Base-by-base conservation (phyloP, 768 basidiomycete species). In the Mycena metata region DNA sequence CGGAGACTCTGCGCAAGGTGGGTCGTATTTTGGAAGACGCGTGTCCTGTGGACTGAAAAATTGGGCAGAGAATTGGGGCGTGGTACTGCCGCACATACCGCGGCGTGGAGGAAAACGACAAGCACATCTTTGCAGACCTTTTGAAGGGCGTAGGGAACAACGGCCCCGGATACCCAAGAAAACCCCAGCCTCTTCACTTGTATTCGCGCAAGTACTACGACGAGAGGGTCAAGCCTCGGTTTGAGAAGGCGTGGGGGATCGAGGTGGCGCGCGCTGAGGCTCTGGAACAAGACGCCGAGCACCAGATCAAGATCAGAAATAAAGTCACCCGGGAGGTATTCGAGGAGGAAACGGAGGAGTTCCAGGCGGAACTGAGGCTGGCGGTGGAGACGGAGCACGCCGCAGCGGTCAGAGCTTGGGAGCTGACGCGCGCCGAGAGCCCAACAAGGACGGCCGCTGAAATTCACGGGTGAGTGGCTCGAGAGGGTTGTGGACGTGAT, bases 121-220 rank as follows among this genome's bases (percentile, higher is more conserved):
- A 58, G 56, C 16, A 26, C 2, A 7, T 45, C 1, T 58, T 58
- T 17, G 56, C 42, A 1, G 56, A 58, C 12, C 5, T 58, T 12
- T 19, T 58, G 8, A 16, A 26, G 10, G 56, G 42, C 42, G 17
- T 45, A 5, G 13, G 11, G 1, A 41, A 33, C 19, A 6, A 3
- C 16, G 43, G 36, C 2, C 21, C 26, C 2, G 55, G 39, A 16
- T n/a, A 11, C 19, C 56, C 56, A 3, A 26, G 10, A 19, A 43
- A n/a, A 19, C 2, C 56, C 1, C 42, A 58, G 17, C 24, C 13
- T 1, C 17, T 41, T 13, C 56, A 58, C 42, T 45, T 30, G 11
- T 43, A 45, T 23, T 58, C 56, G 4, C 56, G 56, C 24, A 42
- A 26, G 13, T 58, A 17, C 9, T 58, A 58, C 42, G 56, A 58